A percentile compares a stretch with the other conserved stretches of the same genome.
Evolutionary conservation across 2,329 filamentous ascomycete genomes (phyloP).

Genomic region (Colletotrichum simmondsii): DNA sequence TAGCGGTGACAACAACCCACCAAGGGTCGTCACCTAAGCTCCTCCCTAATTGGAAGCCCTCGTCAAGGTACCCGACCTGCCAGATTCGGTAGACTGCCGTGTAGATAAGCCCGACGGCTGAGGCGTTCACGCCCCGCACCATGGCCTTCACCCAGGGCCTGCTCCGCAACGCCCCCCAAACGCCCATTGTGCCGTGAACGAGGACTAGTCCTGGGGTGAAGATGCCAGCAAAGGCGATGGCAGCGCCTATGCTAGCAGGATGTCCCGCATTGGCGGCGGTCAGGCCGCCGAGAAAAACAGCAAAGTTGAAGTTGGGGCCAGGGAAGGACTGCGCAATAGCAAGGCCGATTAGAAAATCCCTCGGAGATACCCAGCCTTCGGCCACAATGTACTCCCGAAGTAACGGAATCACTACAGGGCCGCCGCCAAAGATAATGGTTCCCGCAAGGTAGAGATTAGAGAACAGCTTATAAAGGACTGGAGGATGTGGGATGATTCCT

Average conservation of each 20-base stretch:
- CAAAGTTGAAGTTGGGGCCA: conserved; percentile 55
- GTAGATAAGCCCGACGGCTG: conserved; percentile 70
- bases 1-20: conserved; percentile 70
- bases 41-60: conserved; percentile 57
- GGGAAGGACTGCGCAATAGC: conserved; percentile 79
- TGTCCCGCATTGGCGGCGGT: conserved; percentile 53
- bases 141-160: conserved; percentile 58
- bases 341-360: conserved; percentile 79
- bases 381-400: conserved; percentile 72
- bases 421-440: conserved; percentile 74
- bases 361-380: conserved; percentile 75
- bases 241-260: conserved; percentile 55
- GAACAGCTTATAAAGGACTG: conserved; percentile 70
- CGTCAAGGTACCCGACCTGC: conserved; percentile 69
- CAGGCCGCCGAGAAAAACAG: conserved; percentile 66
- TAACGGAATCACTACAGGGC: conserved; percentile 73
- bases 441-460: conserved; percentile 80
- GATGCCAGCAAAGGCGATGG: conserved; percentile 64
- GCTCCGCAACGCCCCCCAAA: conserved; percentile 63
- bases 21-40: conserved; percentile 69
- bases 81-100: conserved; percentile 73
- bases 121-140: conserved; percentile 68
- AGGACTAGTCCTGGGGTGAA: conserved; percentile 62
- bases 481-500: conserved; percentile 49
- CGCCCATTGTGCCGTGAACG: conserved; percentile 62